A percentile compares a stretch with the other conserved stretches of the same genome.
These are phyloP conservation scores for Phialocephala subalpina DNA, from an alignment of 2,329 filamentous ascomycete species.

Conservation along the genomic window DNA sequence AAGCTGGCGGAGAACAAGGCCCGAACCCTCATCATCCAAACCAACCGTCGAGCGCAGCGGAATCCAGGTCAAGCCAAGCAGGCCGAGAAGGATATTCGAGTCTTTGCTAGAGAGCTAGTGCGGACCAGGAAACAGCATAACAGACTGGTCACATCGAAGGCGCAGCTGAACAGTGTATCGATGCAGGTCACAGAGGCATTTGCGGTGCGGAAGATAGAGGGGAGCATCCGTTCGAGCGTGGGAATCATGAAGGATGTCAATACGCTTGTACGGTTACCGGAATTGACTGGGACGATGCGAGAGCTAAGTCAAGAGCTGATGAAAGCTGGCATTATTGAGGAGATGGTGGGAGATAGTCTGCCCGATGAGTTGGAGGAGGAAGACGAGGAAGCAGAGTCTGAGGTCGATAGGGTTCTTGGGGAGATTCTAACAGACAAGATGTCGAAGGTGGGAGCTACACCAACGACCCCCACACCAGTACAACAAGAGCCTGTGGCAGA, in stretches of 20 bases:
- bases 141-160: constrained; percentile 85
- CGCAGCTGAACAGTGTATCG: constrained; percentile 89
- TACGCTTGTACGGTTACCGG: constrained; percentile 80
- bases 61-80: constrained; percentile 82
- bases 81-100: constrained; percentile 82
- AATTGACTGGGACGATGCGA: constrained; percentile 88
- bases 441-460: constrained; percentile 68
- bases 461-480: constrained; percentile 59
- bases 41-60: constrained; percentile 81
- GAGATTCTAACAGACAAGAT: constrained; percentile 88
- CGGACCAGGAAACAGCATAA: constrained; percentile 78
- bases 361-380: constrained; percentile 79
- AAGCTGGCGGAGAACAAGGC: constrained; percentile 85
- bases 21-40: constrained; percentile 82
- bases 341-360: constrained; percentile 90
- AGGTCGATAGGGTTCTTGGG: constrained; percentile 92
- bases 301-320: constrained; percentile 88
- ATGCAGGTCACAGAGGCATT: constrained; percentile 99
- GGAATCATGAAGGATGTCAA: constrained; percentile 99
- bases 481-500: constrained; percentile 60
- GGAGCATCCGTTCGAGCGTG: constrained; percentile 83
- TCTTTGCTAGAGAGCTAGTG: constrained; percentile 88
- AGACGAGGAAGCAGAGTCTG: constrained; percentile 78
- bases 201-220: constrained; percentile 93
- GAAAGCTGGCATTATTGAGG: constrained; percentile 96